Percentiles rank a stretch among this genome's conserved stretches.
These are phyloP conservation scores for Nakazawaea ambrosiae DNA, from an alignment of 805 yeast genomes.

Conservation along the genomic window DNA sequence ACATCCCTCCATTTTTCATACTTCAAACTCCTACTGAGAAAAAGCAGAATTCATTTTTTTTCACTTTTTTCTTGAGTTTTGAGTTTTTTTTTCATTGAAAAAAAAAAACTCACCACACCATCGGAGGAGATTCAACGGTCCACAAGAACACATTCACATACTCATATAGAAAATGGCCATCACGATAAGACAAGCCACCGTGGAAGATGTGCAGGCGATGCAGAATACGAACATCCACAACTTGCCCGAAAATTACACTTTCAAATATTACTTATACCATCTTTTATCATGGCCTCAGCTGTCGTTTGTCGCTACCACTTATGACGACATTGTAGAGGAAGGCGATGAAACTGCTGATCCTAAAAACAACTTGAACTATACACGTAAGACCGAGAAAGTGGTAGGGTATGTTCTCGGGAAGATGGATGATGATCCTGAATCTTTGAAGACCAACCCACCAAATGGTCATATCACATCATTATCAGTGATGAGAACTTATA, in stretches of 20 bases:
- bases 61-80: too few species aligned
- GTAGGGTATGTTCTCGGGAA: constrained; percentile 97
- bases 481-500: constrained; percentile 91
- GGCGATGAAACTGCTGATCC: constrained; percentile 18
- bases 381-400: constrained; percentile 61
- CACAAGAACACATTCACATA: too few species aligned
- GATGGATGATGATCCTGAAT: constrained; percentile 90
- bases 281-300: constrained; percentile 96
- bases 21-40: too few species aligned
- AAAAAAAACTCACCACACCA: background rate
- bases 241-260: constrained; percentile 88
- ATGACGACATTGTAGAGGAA: constrained; percentile 38
- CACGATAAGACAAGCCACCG: constrained; percentile 82
- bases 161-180: constrained; percentile 78
- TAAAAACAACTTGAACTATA: constrained; percentile 39
- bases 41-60: too few species aligned
- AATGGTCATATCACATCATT: constrained; percentile 94
- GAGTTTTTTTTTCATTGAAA: too few species aligned
- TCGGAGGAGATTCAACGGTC: too few species aligned
- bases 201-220: constrained; percentile 86
- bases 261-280: constrained; percentile 92
- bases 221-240: constrained; percentile 90
- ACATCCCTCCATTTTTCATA: too few species aligned
- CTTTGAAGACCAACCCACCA: constrained; percentile 59
- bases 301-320: constrained; percentile 87